Evolutionary conservation across 805 yeast genomes (phyloP).

Genomic region (Lipomyces mesembrius): DNA sequence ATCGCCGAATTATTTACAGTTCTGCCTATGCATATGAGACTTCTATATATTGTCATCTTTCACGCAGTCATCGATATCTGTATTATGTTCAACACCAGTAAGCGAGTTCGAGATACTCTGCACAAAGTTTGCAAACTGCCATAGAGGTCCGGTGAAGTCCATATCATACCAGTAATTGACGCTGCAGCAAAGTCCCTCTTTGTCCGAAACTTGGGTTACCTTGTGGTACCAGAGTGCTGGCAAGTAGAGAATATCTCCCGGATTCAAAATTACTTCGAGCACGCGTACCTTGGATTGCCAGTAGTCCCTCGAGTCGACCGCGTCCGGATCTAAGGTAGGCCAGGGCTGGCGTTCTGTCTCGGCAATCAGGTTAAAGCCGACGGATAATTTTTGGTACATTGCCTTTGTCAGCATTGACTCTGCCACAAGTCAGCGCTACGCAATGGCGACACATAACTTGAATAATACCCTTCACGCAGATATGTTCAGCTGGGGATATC

Average conservation of each 20-base stretch:
- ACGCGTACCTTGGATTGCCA: too few relatives aligned
- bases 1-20: neutral
- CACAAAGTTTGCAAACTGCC: constrained; percentile 12
- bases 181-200: constrained; percentile 31
- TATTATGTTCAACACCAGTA: neutral
- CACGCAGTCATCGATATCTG: neutral
- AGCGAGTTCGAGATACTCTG: constrained; percentile 3
- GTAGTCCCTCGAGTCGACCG: too few relatives aligned
- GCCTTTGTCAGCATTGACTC: too few relatives aligned
- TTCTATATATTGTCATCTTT: neutral
- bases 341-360: too few relatives aligned
- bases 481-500: too few relatives aligned
- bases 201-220: constrained; percentile 37
- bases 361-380: too few relatives aligned
- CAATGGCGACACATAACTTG: too few relatives aligned
- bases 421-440: too few relatives aligned
- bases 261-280: constrained; percentile 31
- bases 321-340: too few relatives aligned
- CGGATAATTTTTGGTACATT: too few relatives aligned
- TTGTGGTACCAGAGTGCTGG: constrained; percentile 52
- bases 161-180: constrained; percentile 36
- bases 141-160: constrained; percentile 32
- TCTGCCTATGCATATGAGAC: neutral
- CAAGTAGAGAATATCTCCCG: constrained; percentile 48
- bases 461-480: too few relatives aligned